These are phyloP conservation scores for Fusarium sp. DNA, from an alignment of 2,329 filamentous ascomycete genomes.

Conservation along the genomic window DNA sequence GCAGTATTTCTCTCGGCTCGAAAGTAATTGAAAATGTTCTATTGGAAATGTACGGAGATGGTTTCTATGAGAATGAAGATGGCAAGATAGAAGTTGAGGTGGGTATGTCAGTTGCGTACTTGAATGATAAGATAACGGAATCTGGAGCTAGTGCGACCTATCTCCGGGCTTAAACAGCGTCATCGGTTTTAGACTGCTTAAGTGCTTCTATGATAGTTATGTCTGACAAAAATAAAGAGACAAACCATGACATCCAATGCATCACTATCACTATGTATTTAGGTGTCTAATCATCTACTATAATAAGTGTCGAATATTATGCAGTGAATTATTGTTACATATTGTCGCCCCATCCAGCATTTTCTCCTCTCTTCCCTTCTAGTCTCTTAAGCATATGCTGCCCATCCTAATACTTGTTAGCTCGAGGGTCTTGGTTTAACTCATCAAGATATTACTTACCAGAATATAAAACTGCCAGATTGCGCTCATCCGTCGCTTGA, in stretches of 20 bases:
- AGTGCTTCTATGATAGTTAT: background rate
- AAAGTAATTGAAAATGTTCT: background rate
- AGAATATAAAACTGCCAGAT: constrained; percentile 91
- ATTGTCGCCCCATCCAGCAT: background rate
- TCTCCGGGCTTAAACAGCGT: constrained; percentile 26
- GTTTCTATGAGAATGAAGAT: constrained; percentile 6
- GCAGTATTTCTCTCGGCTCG: background rate
- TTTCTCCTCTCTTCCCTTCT: background rate
- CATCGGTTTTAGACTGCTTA: constrained; percentile 12
- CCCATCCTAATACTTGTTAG: constrained; percentile 59
- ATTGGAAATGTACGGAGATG: constrained; percentile 9
- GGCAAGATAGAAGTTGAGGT: constrained; percentile 16
- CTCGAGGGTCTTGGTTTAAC: background rate
- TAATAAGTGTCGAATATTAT: background rate
- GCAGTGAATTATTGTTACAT: background rate
- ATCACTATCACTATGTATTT: background rate
- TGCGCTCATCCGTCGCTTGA: constrained; percentile 92
- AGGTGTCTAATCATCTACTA: background rate
- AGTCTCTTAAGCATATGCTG: constrained; percentile 60
- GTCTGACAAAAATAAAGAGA: constrained; percentile 12
- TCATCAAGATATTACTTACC: constrained; percentile 64
- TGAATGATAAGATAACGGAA: constrained; percentile 49
- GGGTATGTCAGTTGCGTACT: constrained; percentile 43
- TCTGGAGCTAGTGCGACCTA: constrained; percentile 35
- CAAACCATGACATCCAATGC: background rate